Evolutionary conservation across 805 yeast genomes (phyloP).

Genomic region (Metschnikowia bowlesiae): DNA sequence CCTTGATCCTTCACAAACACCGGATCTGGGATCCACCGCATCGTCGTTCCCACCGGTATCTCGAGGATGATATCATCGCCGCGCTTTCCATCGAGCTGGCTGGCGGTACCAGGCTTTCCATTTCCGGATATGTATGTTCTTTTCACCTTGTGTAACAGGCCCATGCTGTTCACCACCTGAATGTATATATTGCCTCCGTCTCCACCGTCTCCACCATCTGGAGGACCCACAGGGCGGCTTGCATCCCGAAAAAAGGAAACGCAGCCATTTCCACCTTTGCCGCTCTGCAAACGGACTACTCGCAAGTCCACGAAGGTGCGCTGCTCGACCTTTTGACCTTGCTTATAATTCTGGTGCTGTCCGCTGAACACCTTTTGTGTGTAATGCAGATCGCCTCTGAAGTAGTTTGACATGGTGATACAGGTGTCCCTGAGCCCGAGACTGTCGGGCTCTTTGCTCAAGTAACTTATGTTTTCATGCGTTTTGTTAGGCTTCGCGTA

Average conservation of each 20-base stretch:
- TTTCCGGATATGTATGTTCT: slow-evolving; percentile 65
- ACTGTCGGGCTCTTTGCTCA: slow-evolving; percentile 7
- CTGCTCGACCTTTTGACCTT: slow-evolving; percentile 33
- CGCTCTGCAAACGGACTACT: slow-evolving; percentile 63
- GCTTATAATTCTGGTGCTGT: slow-evolving; percentile 22
- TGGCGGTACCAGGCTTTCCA: slow-evolving; percentile 68
- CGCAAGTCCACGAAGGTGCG: slow-evolving; percentile 45
- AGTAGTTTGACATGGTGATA: slow-evolving; percentile 31
- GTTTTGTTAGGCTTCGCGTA: background rate
- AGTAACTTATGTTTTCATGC: slow-evolving; percentile 8
- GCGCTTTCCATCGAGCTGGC: slow-evolving; percentile 79
- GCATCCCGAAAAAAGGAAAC: slow-evolving; percentile 86
- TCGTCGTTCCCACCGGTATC: slow-evolving; percentile 88
- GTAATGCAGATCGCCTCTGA: slow-evolving; percentile 38
- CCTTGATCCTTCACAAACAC: slow-evolving; percentile 33
- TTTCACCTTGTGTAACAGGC: slow-evolving; percentile 65
- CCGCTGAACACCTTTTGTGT: slow-evolving; percentile 35
- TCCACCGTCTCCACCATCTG: slow-evolving; percentile 99
- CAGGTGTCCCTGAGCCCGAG: slow-evolving; percentile 11
- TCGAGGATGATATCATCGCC: slow-evolving; percentile 77
- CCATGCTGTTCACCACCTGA: slow-evolving; percentile 68
- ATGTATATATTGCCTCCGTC: slow-evolving; percentile 84
- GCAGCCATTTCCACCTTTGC: slow-evolving; percentile 85
- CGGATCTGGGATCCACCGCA: slow-evolving; percentile 83
- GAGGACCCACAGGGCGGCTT: slow-evolving; percentile 82